Conservation (phyloP, 371 early-diverging fungal species). For the Apophysomyces variabilis region DNA sequence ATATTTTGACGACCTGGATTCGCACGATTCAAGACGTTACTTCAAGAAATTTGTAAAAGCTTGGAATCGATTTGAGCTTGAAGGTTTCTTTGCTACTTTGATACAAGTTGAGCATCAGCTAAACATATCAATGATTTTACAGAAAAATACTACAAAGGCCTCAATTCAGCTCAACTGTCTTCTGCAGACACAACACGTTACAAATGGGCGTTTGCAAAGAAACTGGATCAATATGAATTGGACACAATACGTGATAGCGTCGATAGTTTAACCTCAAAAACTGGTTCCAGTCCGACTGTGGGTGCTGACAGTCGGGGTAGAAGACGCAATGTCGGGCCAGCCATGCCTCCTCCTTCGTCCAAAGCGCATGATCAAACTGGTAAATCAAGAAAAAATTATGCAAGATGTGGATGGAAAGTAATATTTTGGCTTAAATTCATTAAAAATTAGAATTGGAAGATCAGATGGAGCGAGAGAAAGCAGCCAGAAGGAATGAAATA, state of each 20-base stretch:
- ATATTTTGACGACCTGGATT: slow-evolving; percentile 75
- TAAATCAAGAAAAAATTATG: slow-evolving; percentile 9
- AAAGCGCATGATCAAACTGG: slow-evolving; percentile 20
- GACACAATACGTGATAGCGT: slow-evolving; percentile 65
- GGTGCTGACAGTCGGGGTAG: slow-evolving; percentile 13
- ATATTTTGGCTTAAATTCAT: no score
- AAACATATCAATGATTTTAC: background rate
- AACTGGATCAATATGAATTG: slow-evolving; percentile 59
- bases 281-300: background rate
- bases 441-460: slow-evolving; percentile 57
- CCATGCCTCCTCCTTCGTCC: slow-evolving; percentile 29
- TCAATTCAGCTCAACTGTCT: slow-evolving; percentile 65
- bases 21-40: slow-evolving; percentile 70
- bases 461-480: slow-evolving; percentile 52
- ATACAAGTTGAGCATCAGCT: background rate
- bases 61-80: slow-evolving; percentile 73
- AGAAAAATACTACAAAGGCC: slow-evolving; percentile 74
- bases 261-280: slow-evolving; percentile 57
- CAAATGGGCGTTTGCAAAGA: slow-evolving; percentile 80
- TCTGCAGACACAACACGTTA: slow-evolving; percentile 70
- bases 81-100: slow-evolving; percentile 38
- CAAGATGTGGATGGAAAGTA: background rate
- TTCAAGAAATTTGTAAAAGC: slow-evolving; percentile 80
- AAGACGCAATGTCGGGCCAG: slow-evolving; percentile 42
- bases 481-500: slow-evolving; percentile 22